Evolutionary conservation across 108 stramenopile species (phyloP).

Genomic region (Chaetoceros tenuissimus): DNA sequence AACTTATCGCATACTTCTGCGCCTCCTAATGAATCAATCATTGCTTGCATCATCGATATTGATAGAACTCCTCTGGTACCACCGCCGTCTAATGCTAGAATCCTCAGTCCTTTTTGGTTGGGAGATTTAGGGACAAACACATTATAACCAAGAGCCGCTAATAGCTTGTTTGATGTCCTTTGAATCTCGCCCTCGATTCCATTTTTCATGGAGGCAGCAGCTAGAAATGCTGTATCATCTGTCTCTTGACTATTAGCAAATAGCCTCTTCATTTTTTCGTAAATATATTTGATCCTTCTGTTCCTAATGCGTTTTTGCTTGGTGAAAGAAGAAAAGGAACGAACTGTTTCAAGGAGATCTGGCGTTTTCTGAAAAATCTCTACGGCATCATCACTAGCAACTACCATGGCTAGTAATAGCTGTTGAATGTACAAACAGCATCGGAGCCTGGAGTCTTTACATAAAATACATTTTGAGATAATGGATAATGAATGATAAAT

Average conservation of each 20-base stretch:
- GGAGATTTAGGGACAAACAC: slow-evolving; percentile 24
- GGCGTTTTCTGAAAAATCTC: slow-evolving; percentile 48
- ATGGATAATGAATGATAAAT: background rate
- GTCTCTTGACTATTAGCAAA: background rate
- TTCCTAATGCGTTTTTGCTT: slow-evolving; percentile 13
- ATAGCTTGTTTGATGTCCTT: slow-evolving; percentile 27
- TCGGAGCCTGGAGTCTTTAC: slow-evolving; percentile 42
- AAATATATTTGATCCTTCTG: slow-evolving; percentile 41
- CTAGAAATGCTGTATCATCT: background rate
- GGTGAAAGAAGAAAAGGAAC: slow-evolving; percentile 47
- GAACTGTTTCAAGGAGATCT: slow-evolving; percentile 50
- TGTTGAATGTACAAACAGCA: slow-evolving; percentile 67
- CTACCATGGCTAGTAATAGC: slow-evolving; percentile 59
- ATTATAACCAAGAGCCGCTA: slow-evolving; percentile 35
- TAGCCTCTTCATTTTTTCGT: slow-evolving; percentile 14
- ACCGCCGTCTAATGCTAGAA: slow-evolving; percentile 29
- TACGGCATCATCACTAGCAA: slow-evolving; percentile 73
- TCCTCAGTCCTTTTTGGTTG: slow-evolving; percentile 23
- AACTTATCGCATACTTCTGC: slow-evolving; percentile 31
- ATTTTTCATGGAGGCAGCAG: background rate
- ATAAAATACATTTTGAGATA: background rate
- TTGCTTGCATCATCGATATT: slow-evolving; percentile 15
- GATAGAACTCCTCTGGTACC: slow-evolving; percentile 31
- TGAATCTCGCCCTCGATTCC: slow-evolving; percentile 14
- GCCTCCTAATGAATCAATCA: slow-evolving; percentile 31